Percentiles rank a stretch among this genome's conserved stretches.
Evolutionary conservation across 108 stramenopile species (phyloP).

Genomic region (Asterionellopsis glacialis): DNA sequence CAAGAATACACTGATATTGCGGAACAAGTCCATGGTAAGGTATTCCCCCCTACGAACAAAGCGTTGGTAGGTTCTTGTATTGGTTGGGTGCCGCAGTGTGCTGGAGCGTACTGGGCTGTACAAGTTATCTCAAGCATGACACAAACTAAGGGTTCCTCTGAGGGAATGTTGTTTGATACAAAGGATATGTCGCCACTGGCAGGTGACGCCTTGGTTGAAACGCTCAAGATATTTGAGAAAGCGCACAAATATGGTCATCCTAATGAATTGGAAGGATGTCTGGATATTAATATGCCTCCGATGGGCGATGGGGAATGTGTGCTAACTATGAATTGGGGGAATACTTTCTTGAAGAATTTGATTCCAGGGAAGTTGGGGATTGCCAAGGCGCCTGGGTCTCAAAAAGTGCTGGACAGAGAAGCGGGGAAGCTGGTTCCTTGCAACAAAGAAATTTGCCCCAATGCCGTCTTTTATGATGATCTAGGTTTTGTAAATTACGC

Average conservation of each 20-base stretch:
- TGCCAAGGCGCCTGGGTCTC: slow-evolving; percentile 21
- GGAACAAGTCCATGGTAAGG: slow-evolving; percentile 17
- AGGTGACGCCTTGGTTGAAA: slow-evolving; percentile 39
- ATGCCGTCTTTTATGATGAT: slow-evolving; percentile 26
- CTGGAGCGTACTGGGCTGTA: slow-evolving; percentile 31
- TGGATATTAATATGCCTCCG: slow-evolving; percentile 4
- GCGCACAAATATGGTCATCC: slow-evolving; percentile 22
- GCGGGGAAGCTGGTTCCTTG: slow-evolving; percentile 30
- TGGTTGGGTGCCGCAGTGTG: slow-evolving; percentile 1
- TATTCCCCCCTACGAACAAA: background rate
- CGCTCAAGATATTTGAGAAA: slow-evolving; percentile 25
- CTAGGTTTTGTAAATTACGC: slow-evolving; percentile 39
- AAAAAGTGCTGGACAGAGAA: slow-evolving; percentile 20
- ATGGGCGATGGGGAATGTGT: slow-evolving; percentile 35
- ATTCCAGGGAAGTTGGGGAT: slow-evolving; percentile 25
- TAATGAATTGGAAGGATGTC: slow-evolving; percentile 13
- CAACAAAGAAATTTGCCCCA: slow-evolving; percentile 28
- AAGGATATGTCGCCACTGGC: slow-evolving; percentile 22
- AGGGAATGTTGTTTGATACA: slow-evolving; percentile 40
- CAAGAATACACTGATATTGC: slow-evolving; percentile 41
- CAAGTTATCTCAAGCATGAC: slow-evolving; percentile 36
- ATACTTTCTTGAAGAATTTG: slow-evolving; percentile 15
- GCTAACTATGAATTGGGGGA: slow-evolving; percentile 39
- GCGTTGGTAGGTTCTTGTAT: slow-evolving; percentile 27
- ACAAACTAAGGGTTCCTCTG: slow-evolving; percentile 29